Base-by-base conservation (phyloP, 805 yeast species). In the Candida broadrunensis region DNA sequence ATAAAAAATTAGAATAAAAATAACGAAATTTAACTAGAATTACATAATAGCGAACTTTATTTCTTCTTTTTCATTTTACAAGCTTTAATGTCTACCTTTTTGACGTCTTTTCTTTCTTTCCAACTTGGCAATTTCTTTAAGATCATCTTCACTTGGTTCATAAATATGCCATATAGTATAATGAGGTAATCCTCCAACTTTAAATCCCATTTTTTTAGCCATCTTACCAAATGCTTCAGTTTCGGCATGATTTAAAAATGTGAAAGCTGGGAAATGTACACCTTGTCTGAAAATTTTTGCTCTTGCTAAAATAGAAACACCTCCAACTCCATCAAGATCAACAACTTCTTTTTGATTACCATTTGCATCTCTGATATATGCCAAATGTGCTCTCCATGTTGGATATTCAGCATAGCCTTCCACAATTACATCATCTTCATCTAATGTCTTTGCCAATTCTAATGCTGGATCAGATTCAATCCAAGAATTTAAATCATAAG, bases 401-500 rank as follows among this genome's bases (percentile, higher is more conserved):
- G 91, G 88, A 55, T 83, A 86, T 55, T 86, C 91, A 0, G 88
- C 88, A 58, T 86, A 86, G 1, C 95, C 95, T 61, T 86, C 95
- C 7, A 86, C 95, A 46, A 86, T 86, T 33, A 86, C 93, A 55
- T 85, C 95, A 56, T 86, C 93, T 58, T 86, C 91, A 41, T 75
- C 78, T 40, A 85, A 65, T 0, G 73, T 72, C 31, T 65, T 59
- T 0, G 95, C 93, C 51, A 85, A 63, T 37, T 80, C 80, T 13
- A 83, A 44, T 1, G 88, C 97, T 8, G 84, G 80, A 5, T 80
- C 84, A 3, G 90, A 80, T 66, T 93, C 99, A 42, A 88, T 78
- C 99, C 99, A 93, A 12, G 97, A 87, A 65, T 93, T 93, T 57
- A 93, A 77, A 64, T 93, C 99, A 61, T 93, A 93, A 1, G 98